Evolutionary conservation across 2,329 filamentous ascomycete genomes (phyloP), one percentile per base, ranked within the genome.

Genomic region (Pseudogymnoascus pannorum): DNA sequence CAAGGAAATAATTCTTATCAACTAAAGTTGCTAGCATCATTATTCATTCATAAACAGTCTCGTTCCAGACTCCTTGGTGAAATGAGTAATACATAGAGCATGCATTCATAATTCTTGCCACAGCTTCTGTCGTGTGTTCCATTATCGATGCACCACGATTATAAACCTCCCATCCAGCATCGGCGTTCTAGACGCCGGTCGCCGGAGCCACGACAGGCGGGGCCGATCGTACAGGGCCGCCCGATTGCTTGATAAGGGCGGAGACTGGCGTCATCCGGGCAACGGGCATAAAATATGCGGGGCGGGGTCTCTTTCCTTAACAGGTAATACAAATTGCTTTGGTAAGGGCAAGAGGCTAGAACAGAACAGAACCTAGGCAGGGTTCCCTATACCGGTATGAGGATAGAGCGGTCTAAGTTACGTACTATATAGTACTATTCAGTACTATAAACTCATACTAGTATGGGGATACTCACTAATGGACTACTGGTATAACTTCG

Each of bases 201-300:
- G 40, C 40, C 44, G n/a, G 11, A n/a, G 44, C 22, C 44, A 12
- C 9, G 11, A 24, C 40, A 18, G 26, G 24, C 48, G 48, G 24
- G 42, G 26, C 42, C 42, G 24, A 26, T 54, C 24, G 48, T 54
- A 26, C 48, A 54, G 24, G 26, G 48, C 5, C 5, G 26, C 24
- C 26, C 8, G 9, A 54, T 54, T 54, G 48, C 48, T 54, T 18
- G 48, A 54, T 31, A 31, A 54, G 20, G 48, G 26, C 48, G 48
- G 48, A 54, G 48, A 31, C 48, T 54, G 48, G 48, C 48, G 48
- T 54, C 48, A 54, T 54, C 48, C 48, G 48, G 48, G n/a, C 26
- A 9, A 9, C 26, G 26, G 48, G 48, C 29, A 54, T 31, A 54
- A 54, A 9, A 26, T n/a, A n/a, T 54, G 26, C 26, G n/a, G 9